These are phyloP conservation scores for Podaxis sp. DNA, from an alignment of 768 basidiomycete genomes.

Conservation along the genomic window DNA sequence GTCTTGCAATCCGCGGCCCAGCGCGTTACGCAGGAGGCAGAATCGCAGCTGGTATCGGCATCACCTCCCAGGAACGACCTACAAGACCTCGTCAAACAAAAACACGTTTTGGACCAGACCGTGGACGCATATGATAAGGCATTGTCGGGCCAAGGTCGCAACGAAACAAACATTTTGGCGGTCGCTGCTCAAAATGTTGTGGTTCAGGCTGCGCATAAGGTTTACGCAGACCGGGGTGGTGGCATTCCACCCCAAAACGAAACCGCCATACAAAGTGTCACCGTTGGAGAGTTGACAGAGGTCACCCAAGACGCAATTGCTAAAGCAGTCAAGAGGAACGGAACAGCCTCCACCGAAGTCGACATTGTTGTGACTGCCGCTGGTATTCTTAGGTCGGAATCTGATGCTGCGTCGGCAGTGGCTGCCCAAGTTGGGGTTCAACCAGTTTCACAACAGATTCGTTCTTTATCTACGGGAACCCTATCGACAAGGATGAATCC, in stretches of 20 bases:
- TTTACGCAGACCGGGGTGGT: conserved; percentile 47
- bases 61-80: conserved; percentile 45
- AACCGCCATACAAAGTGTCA: conserved; percentile 48
- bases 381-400: conserved; percentile 43
- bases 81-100: conserved; percentile 77
- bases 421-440: conserved; percentile 12
- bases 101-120: conserved; percentile 68
- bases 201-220: conserved; percentile 75
- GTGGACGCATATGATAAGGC: conserved; percentile 78
- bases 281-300: conserved; percentile 50
- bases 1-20: conserved; percentile 77
- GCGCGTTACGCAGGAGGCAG: conserved; percentile 72
- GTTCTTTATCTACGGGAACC: conserved; percentile 22
- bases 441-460: conserved; percentile 20
- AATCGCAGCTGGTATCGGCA: conserved; percentile 61
- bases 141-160: conserved; percentile 52
- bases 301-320: conserved; percentile 71
- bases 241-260: conserved; percentile 36
- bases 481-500: conserved; percentile 24
- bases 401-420: conserved; percentile 23
- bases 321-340: conserved; percentile 76
- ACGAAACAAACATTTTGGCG: conserved; percentile 59
- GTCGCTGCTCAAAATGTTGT: conserved; percentile 83
- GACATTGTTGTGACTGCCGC: conserved; percentile 78
- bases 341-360: conserved; percentile 72